Evolutionary conservation across 768 basidiomycete species (phyloP).

Genomic region (Pisolithus marmoratus): DNA sequence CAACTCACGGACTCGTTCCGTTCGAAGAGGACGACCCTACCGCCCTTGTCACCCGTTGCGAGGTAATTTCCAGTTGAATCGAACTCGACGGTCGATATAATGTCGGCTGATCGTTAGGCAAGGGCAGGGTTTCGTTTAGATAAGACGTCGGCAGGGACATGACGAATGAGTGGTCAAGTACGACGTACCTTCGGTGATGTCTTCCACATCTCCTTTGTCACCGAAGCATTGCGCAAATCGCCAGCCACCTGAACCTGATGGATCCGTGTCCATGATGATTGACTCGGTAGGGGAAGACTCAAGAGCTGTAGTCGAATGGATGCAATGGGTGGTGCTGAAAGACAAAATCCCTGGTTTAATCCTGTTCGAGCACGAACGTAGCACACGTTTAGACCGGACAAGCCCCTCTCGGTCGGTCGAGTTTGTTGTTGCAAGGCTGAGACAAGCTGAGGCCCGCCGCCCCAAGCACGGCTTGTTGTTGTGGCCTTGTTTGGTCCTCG

Average conservation of each 20-base stretch:
- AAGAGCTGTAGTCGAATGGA: constrained; percentile 13
- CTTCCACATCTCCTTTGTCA: constrained; percentile 99
- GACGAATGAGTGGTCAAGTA: constrained; percentile 4
- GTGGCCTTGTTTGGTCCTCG: constrained; percentile 26
- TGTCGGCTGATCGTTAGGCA: constrained; percentile 69
- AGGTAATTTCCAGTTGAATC: constrained; percentile 99
- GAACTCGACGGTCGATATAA: constrained; percentile 99
- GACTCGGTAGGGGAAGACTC: constrained; percentile 14
- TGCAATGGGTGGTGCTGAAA: no score
- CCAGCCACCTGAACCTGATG: constrained; percentile 84
- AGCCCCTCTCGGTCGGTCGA: no score
- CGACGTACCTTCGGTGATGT: constrained; percentile 92
- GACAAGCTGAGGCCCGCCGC: not conserved
- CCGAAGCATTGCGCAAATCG: constrained; percentile 99
- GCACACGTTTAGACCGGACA: no score
- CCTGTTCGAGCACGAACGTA: no score
- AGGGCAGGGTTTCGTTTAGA: constrained; percentile 7
- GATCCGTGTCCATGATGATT: constrained; percentile 74
- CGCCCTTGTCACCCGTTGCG: constrained; percentile 99
- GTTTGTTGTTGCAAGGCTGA: not conserved
- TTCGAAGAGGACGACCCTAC: constrained; percentile 97
- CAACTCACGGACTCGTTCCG: constrained; percentile 87
- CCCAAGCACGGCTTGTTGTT: constrained; percentile 1
- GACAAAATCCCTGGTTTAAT: no score
- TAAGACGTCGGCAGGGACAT: constrained; percentile 5